These are phyloP conservation scores for Pleurotus tuoliensis DNA, from an alignment of 768 basidiomycete species.

Conservation along the genomic window DNA sequence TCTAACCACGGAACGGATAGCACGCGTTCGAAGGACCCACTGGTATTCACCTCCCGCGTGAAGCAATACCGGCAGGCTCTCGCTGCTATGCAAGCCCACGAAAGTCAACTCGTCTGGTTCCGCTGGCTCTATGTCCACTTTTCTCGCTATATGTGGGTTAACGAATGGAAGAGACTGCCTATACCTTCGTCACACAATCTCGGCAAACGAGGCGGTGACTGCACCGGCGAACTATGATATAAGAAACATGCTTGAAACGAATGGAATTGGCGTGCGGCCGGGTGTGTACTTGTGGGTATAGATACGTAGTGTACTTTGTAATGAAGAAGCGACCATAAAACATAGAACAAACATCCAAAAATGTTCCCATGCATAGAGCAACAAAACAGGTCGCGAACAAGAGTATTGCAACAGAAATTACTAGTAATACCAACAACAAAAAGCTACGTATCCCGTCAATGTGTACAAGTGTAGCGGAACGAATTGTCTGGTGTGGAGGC, in stretches of 20 bases:
- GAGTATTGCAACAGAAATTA: too few species aligned
- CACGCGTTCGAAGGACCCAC: constrained; percentile 9
- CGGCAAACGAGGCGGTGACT: not conserved
- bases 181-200: not conserved
- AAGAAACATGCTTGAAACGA: not conserved
- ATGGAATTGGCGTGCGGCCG: not conserved
- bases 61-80: constrained; percentile 53
- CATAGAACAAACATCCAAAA: too few species aligned
- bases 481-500: not conserved
- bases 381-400: not conserved
- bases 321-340: too few species aligned
- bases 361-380: not conserved
- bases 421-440: too few species aligned
- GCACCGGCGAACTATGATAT: not conserved
- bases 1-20: not conserved
- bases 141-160: constrained; percentile 92
- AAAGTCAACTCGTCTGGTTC: constrained; percentile 84
- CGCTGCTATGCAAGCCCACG: constrained; percentile 68
- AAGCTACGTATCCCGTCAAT: too few species aligned
- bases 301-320: too few species aligned
- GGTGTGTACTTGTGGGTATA: not conserved
- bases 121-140: constrained; percentile 78
- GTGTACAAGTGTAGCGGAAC: not conserved
- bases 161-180: constrained; percentile 64
- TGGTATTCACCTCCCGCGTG: constrained; percentile 56